These are phyloP conservation scores for Spirogloea muscicola DNA, from an alignment of 139 green algal species.

Conservation along the genomic window DNA sequence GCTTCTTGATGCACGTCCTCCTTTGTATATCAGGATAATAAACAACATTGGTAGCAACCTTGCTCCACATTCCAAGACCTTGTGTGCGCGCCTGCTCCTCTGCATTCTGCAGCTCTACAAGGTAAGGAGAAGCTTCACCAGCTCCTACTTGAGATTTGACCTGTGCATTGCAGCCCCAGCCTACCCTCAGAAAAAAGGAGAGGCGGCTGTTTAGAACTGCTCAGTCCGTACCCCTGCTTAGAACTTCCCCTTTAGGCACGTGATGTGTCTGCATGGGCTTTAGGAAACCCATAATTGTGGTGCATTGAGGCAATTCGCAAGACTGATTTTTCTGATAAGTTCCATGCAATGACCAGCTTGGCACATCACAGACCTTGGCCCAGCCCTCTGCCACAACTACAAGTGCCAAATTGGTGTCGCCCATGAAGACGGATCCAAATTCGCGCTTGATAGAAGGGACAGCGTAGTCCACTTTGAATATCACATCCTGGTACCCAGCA, in stretches of 20 bases:
- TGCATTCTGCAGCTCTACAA: conserved; percentile 71
- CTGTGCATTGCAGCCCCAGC: not conserved
- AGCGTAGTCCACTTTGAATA: conserved; percentile 90
- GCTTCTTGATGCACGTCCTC: too few species aligned
- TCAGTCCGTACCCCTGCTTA: too few species aligned
- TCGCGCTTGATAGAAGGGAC: conserved; percentile 74
- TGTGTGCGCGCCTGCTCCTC: conserved; percentile 66
- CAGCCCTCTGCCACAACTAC: conserved; percentile 68
- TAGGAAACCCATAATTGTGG: too few species aligned
- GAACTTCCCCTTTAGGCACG: too few species aligned
- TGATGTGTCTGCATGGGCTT: too few species aligned
- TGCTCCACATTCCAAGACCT: conserved; percentile 75
- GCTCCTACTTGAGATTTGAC: not conserved
- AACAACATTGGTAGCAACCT: conserved; percentile 42
- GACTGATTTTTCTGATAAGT: too few species aligned
- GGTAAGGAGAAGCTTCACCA: conserved; percentile 70
- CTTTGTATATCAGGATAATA: too few species aligned
- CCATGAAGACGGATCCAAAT: conserved; percentile 88
- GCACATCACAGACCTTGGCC: conserved; percentile 80
- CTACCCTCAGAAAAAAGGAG: too few species aligned
- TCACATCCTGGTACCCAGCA: conserved; percentile 51
- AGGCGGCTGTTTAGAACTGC: too few species aligned
- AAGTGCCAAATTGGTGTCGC: conserved; percentile 72
- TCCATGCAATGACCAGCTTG: too few species aligned
- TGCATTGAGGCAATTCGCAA: too few species aligned